These are phyloP conservation scores for Xerocomus minutiporus DNA, from an alignment of 1,284 basidiomycete species.

Conservation along the genomic window DNA sequence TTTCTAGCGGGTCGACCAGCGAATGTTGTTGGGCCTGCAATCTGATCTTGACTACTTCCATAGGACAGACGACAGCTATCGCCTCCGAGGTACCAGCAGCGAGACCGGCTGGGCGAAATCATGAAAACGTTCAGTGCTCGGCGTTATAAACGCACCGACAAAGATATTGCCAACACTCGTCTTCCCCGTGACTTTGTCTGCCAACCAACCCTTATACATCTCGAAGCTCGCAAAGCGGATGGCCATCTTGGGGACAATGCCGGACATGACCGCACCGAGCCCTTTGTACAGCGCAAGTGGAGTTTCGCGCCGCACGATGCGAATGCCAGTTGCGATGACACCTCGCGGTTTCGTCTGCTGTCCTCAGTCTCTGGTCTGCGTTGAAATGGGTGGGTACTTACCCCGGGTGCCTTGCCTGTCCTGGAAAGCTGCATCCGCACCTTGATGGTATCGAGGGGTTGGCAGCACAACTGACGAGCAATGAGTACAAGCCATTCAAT, in stretches of 20 bases:
- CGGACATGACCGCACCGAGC: slow-evolving; percentile 93
- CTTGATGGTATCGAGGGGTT: slow-evolving; percentile 95
- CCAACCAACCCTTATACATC: slow-evolving; percentile 83
- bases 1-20: slow-evolving; percentile 91
- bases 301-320: slow-evolving; percentile 90
- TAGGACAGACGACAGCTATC: slow-evolving; percentile 91
- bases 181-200: slow-evolving; percentile 72
- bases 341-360: slow-evolving; percentile 84
- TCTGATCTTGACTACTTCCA: slow-evolving; percentile 99
- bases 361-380: slow-evolving; percentile 47
- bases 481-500: background rate
- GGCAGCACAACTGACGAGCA: slow-evolving; percentile 58
- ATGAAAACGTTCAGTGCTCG: background rate
- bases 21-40: slow-evolving; percentile 98
- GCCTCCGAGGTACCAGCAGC: slow-evolving; percentile 95
- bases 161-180: slow-evolving; percentile 77
- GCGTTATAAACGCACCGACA: slow-evolving; percentile 46
- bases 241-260: slow-evolving; percentile 99
- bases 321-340: slow-evolving; percentile 87
- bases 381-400: slow-evolving; percentile 51
- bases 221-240: slow-evolving; percentile 99
- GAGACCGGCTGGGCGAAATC: slow-evolving; percentile 67
- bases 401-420: slow-evolving; percentile 73
- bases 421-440: slow-evolving; percentile 96
- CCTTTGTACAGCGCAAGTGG: slow-evolving; percentile 97